Evolutionary conservation across 2,329 filamentous ascomycete genomes (phyloP).

Genomic region (Aspergillus ibericus): DNA sequence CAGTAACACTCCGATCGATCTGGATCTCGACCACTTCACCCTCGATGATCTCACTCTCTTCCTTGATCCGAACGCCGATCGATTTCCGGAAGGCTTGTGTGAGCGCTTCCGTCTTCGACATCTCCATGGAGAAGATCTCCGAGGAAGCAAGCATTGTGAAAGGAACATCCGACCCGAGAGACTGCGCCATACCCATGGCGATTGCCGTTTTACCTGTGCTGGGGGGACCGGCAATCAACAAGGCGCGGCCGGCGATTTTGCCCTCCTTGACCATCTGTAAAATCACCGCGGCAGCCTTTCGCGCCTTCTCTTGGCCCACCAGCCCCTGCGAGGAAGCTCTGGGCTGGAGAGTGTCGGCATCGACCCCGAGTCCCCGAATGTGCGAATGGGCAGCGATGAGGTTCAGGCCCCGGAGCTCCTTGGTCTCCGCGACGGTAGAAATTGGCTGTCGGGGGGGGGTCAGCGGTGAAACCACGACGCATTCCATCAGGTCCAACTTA

Average conservation of each 20-base stretch:
- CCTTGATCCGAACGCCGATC: constrained; percentile 96
- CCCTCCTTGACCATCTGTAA: constrained; percentile 98
- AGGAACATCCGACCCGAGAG: constrained; percentile 87
- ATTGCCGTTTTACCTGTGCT: constrained; percentile 98
- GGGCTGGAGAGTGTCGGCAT: constrained; percentile 86
- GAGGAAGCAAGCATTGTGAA: constrained; percentile 95
- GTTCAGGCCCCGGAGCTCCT: constrained; percentile 93
- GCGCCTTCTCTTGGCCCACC: constrained; percentile 92
- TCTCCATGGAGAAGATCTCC: constrained; percentile 97
- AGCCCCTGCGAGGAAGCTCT: constrained; percentile 84
- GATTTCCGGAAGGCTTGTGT: constrained; percentile 99
- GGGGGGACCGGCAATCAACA: constrained; percentile 91
- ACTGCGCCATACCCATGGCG: constrained; percentile 98
- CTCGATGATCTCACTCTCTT: constrained; percentile 99
- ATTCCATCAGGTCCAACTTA: constrained; percentile 22
- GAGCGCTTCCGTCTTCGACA: constrained; percentile 98
- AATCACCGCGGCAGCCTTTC: constrained; percentile 94
- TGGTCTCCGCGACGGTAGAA: constrained; percentile 87
- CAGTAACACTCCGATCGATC: constrained; percentile 94
- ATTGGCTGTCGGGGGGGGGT: constrained; percentile 52
- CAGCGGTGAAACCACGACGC: constrained; percentile 5
- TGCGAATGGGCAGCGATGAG: constrained; percentile 98
- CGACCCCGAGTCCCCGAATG: constrained; percentile 92
- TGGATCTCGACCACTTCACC: constrained; percentile 99
- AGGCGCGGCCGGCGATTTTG: constrained; percentile 93